Conservation (phyloP, 2,329 filamentous ascomycete genomes). For the Pseudocercospora pini-densiflorae region DNA sequence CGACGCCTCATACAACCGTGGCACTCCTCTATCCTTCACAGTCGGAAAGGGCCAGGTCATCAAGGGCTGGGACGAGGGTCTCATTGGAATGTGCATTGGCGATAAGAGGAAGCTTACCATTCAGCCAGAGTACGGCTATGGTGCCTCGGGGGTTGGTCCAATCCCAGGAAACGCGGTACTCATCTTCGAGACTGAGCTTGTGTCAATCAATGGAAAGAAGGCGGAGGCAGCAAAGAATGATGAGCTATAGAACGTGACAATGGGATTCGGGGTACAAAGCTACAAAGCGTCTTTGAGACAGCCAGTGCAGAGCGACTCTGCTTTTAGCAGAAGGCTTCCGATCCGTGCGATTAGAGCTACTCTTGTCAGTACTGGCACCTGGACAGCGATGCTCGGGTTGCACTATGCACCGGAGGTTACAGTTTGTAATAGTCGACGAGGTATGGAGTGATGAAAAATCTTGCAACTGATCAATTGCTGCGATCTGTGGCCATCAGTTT, state of each 20-base stretch:
- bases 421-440: background rate
- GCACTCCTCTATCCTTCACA: constrained; percentile 75
- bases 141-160: constrained; percentile 75
- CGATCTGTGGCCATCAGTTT: too few species aligned
- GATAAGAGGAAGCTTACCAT: constrained; percentile 93
- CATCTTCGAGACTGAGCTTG: constrained; percentile 88
- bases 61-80: constrained; percentile 92
- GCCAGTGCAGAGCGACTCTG: background rate
- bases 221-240: background rate
- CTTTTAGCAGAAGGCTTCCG: too few species aligned
- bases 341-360: too few species aligned
- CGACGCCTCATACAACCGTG: constrained; percentile 71
- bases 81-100: constrained; percentile 93
- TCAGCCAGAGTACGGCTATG: constrained; percentile 81
- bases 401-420: background rate
- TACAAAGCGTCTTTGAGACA: background rate
- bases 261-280: background rate
- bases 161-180: constrained; percentile 85
- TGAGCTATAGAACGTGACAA: background rate
- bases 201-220: constrained; percentile 57
- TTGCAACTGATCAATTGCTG: too few species aligned
- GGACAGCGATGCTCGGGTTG: background rate
- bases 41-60: constrained; percentile 88
- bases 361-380: too few species aligned
- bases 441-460: background rate